phyloP scores from a whole-genome alignment of 768 basidiomycete genomes.

The Tulasnella sp. region DNA sequence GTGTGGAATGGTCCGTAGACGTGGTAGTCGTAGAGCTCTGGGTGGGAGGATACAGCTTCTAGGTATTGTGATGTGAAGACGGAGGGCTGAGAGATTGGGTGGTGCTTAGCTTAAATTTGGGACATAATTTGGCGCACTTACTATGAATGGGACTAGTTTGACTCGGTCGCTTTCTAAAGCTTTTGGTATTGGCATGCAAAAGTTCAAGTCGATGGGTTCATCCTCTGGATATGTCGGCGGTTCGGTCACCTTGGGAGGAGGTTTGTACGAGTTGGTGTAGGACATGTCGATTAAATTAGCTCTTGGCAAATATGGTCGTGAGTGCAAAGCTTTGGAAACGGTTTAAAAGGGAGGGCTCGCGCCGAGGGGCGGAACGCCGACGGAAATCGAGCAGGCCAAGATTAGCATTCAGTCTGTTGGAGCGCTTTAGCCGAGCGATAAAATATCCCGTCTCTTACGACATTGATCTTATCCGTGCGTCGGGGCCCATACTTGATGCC shows the following conservation, averaged over 20 bases:
- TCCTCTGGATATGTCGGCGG: not conserved
- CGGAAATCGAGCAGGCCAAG: too few species aligned
- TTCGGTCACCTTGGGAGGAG: not conserved
- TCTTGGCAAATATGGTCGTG: too few species aligned
- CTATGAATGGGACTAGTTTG: constrained; percentile 38
- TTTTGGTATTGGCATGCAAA: constrained; percentile 36
- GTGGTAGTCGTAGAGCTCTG: constrained; percentile 37
- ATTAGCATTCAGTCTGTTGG: too few species aligned
- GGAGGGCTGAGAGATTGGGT: constrained; percentile 24
- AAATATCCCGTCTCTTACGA: too few species aligned
- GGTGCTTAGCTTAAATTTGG: not conserved
- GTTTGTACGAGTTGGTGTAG: not conserved
- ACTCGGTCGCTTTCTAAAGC: constrained; percentile 38
- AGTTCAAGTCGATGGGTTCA: constrained; percentile 35
- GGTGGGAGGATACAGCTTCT: constrained; percentile 25
- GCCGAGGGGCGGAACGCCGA: too few species aligned
- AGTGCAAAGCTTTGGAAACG: too few species aligned
- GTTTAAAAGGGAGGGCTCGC: too few species aligned
- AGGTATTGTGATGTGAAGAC: constrained; percentile 35
- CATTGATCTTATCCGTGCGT: too few species aligned
- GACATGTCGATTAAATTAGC: too few species aligned
- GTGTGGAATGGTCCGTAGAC: constrained; percentile 34
- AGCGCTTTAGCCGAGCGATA: too few species aligned
- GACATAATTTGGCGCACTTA: not conserved
- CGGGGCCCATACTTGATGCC: too few species aligned